phyloP scores from a whole-genome alignment of 257 asterid species.

The Solanum piurae region DNA sequence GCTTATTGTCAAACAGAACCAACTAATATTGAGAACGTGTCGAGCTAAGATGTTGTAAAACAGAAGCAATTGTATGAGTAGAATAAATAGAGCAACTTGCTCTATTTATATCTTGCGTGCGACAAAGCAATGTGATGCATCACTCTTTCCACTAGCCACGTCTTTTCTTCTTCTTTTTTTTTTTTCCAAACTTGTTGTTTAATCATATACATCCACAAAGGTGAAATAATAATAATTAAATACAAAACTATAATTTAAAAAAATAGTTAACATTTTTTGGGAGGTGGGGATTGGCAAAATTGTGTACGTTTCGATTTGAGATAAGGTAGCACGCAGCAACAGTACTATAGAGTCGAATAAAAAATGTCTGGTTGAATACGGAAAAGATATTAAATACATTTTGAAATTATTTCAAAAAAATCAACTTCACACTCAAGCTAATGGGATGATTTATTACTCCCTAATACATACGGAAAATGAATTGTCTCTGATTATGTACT shows the following conservation, averaged over 20 bases:
- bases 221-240: not conserved
- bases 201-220: not conserved
- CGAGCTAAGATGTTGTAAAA: not conserved
- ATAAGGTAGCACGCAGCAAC: not conserved
- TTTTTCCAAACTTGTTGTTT: not conserved
- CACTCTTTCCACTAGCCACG: not conserved
- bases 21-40: not conserved
- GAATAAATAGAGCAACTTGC: not conserved
- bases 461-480: not conserved
- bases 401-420: not conserved
- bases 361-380: too few species aligned
- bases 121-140: not conserved
- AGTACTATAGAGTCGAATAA: not conserved
- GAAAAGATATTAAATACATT: not conserved
- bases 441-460: not conserved
- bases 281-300: not conserved
- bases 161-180: not conserved
- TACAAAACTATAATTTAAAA: not conserved
- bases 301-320: not conserved
- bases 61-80: not conserved
- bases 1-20: not conserved
- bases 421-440: not conserved
- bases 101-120: not conserved
- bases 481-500: too few species aligned
- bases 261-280: not conserved